These are phyloP conservation scores for Wickerhamiella qilinensis DNA, from an alignment of 805 yeast species.

Conservation along the genomic window DNA sequence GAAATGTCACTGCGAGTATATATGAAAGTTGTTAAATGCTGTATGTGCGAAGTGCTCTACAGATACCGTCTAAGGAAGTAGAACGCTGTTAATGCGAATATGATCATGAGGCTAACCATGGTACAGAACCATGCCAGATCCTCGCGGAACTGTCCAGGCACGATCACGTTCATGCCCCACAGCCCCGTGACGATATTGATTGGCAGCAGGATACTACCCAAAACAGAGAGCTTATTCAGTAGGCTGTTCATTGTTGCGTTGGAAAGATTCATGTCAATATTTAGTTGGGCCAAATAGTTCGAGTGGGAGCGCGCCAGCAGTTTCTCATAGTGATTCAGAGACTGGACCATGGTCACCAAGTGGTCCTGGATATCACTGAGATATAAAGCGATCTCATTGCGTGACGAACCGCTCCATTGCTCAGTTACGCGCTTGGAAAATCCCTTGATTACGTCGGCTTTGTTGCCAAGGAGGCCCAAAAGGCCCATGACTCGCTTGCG, in stretches of 20 bases:
- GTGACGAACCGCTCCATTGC: slow-evolving; percentile 63
- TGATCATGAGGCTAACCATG: slow-evolving; percentile 16
- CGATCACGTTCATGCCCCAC: slow-evolving; percentile 98
- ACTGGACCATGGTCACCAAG: slow-evolving; percentile 91
- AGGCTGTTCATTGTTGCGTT: slow-evolving; percentile 96
- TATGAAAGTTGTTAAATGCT: no score
- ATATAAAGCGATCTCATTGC: slow-evolving; percentile 83
- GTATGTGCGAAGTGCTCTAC: no score
- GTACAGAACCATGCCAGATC: slow-evolving; percentile 51
- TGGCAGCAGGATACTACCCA: slow-evolving; percentile 92
- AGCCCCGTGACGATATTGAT: slow-evolving; percentile 90
- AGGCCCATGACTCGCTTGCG: slow-evolving; percentile 89
- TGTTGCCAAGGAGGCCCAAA: slow-evolving; percentile 66
- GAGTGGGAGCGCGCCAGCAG: slow-evolving; percentile 88
- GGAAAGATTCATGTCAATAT: slow-evolving; percentile 93
- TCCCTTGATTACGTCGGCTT: slow-evolving; percentile 96
- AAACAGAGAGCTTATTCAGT: slow-evolving; percentile 75
- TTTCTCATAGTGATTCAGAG: slow-evolving; percentile 87
- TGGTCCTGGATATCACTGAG: slow-evolving; percentile 97
- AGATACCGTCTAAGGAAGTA: slow-evolving; percentile 13
- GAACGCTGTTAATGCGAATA: slow-evolving; percentile 19
- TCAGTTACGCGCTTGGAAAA: slow-evolving; percentile 84
- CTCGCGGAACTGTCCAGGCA: slow-evolving; percentile 66
- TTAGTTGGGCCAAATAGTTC: slow-evolving; percentile 89
- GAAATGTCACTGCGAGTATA: no score